Evolutionary conservation across 2,329 filamentous ascomycete species (phyloP).

Genomic region (Monilinia polystroma): DNA sequence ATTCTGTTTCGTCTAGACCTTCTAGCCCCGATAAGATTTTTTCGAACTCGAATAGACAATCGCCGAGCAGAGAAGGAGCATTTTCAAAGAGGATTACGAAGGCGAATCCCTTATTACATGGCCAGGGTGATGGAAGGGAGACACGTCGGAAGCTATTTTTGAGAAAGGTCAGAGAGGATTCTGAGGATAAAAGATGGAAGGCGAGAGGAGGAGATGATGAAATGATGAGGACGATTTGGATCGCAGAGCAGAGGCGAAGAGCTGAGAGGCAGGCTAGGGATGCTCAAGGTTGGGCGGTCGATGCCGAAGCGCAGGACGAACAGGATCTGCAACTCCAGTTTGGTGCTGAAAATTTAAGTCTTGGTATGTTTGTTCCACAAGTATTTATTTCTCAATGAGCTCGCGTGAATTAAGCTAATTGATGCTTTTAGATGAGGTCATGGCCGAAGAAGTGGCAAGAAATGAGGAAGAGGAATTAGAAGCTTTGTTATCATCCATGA

Average conservation of each 20-base stretch:
- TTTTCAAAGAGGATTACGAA: slow-evolving; percentile 52
- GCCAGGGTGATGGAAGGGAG: slow-evolving; percentile 59
- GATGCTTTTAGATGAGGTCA: slow-evolving; percentile 38
- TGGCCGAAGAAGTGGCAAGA: slow-evolving; percentile 52
- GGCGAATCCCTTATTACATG: slow-evolving; percentile 61
- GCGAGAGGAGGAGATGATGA: slow-evolving; percentile 63
- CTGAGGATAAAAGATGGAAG: slow-evolving; percentile 60
- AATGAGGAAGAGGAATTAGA: slow-evolving; percentile 59
- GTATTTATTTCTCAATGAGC: neutral
- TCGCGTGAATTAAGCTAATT: slow-evolving; percentile 9
- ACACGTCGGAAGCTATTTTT: slow-evolving; percentile 67
- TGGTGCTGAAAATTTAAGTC: slow-evolving; percentile 17
- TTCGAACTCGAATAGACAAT: slow-evolving; percentile 16
- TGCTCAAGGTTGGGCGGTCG: slow-evolving; percentile 30
- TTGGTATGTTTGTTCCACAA: slow-evolving; percentile 16
- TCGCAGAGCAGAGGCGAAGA: slow-evolving; percentile 42
- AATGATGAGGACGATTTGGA: slow-evolving; percentile 44
- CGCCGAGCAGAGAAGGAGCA: slow-evolving; percentile 25
- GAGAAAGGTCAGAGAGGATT: slow-evolving; percentile 60
- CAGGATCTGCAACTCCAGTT: slow-evolving; percentile 22
- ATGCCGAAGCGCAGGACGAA: slow-evolving; percentile 27
- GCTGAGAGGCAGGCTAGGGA: slow-evolving; percentile 38
- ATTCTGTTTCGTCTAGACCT: neutral
- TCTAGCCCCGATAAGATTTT: neutral
- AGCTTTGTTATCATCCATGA: slow-evolving; percentile 52